Conservation (phyloP, 2,329 filamentous ascomycete species). For the Aspergillus sp. region DNA sequence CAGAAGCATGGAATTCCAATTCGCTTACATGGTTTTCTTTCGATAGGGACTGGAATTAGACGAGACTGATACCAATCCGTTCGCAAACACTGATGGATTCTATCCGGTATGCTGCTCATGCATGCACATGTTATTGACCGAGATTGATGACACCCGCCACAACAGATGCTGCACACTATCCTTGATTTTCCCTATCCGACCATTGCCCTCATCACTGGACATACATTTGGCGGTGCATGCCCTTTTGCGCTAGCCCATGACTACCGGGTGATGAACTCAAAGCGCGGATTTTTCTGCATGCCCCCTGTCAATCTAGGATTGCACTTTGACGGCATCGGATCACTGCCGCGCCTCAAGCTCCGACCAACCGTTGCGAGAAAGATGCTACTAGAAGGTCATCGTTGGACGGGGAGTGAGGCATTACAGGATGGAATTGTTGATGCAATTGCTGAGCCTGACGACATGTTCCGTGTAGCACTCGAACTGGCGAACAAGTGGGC, state of each 20-base stretch:
- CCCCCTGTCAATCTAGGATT: slow-evolving; percentile 55
- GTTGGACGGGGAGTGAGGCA: slow-evolving; percentile 53
- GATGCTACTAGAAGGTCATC: slow-evolving; percentile 56
- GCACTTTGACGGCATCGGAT: slow-evolving; percentile 55
- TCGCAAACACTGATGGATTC: slow-evolving; percentile 58
- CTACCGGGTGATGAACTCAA: slow-evolving; percentile 48
- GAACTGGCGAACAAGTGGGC: slow-evolving; percentile 43
- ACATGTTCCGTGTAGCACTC: slow-evolving; percentile 48
- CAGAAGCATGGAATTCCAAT: neutral
- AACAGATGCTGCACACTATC: slow-evolving; percentile 44
- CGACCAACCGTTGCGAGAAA: slow-evolving; percentile 51
- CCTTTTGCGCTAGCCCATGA: slow-evolving; percentile 49
- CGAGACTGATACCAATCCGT: slow-evolving; percentile 48
- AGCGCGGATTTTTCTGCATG: slow-evolving; percentile 49
- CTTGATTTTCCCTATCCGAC: slow-evolving; percentile 51
- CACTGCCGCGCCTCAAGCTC: slow-evolving; percentile 52
- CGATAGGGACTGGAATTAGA: slow-evolving; percentile 44
- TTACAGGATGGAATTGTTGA: slow-evolving; percentile 54
- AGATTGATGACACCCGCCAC: neutral
- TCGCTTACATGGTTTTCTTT: neutral
- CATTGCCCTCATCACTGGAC: slow-evolving; percentile 47
- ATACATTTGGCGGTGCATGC: slow-evolving; percentile 50
- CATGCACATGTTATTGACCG: neutral
- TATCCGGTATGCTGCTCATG: slow-evolving; percentile 46
- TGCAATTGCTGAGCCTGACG: slow-evolving; percentile 46